phyloP scores from a whole-genome alignment of 2,329 filamentous ascomycete genomes.

The Triangularia setosa region DNA sequence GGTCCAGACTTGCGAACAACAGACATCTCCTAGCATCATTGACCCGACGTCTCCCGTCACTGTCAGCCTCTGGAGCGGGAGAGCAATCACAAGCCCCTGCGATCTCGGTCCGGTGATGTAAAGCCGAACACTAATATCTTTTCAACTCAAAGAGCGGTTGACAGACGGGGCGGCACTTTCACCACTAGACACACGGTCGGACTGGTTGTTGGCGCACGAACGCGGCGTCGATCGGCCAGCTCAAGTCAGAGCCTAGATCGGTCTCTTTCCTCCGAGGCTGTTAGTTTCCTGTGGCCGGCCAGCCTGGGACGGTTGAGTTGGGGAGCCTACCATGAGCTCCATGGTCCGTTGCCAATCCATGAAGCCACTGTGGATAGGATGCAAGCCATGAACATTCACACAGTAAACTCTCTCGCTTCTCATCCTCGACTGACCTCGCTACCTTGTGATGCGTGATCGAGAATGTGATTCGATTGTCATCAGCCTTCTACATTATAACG shows the following conservation, averaged over 20 bases:
- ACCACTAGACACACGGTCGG: neutral
- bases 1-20: neutral
- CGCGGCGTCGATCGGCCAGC: neutral
- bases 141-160: neutral
- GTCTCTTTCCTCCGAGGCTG: neutral
- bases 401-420: neutral
- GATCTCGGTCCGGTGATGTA: neutral
- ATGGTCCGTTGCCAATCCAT: neutral
- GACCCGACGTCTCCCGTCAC: neutral
- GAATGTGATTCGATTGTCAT: neutral
- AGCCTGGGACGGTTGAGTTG: neutral
- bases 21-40: neutral
- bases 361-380: neutral
- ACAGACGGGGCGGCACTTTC: neutral
- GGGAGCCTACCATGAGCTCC: neutral
- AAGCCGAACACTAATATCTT: neutral
- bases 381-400: neutral
- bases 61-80: neutral
- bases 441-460: neutral
- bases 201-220: neutral
- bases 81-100: neutral
- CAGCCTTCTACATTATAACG: neutral
- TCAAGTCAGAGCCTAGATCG: neutral
- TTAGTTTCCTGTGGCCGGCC: neutral
- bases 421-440: neutral